phyloP scores from a whole-genome alignment of 257 asterid species.

The Verbena officinalis region DNA sequence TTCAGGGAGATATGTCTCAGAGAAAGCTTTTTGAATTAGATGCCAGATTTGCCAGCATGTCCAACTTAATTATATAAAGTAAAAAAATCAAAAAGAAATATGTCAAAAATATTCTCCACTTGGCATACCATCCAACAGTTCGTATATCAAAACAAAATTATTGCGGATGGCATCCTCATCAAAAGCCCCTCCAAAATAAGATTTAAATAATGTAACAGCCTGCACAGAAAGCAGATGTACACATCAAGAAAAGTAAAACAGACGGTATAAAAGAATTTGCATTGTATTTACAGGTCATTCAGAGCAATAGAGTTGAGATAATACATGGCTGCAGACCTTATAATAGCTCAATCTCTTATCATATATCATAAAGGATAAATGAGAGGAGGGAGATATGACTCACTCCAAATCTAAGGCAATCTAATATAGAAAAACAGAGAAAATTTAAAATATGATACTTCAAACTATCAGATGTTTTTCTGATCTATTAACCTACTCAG shows the following conservation, averaged over 20 bases:
- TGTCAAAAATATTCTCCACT: conserved; percentile 6
- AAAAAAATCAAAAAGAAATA: not conserved
- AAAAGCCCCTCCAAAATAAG: conserved; percentile 97
- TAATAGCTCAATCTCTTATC: not conserved
- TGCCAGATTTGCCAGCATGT: conserved; percentile 16
- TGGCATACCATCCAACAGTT: conserved; percentile 89
- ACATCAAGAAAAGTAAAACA: conserved; percentile 33
- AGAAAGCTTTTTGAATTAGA: not conserved
- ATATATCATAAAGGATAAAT: conserved; percentile 9
- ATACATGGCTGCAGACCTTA: conserved; percentile 1
- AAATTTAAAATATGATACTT: not conserved
- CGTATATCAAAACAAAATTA: conserved; percentile 91
- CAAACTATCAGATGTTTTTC: conserved; percentile 10
- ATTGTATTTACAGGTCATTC: conserved; percentile 22
- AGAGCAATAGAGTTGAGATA: conserved; percentile 22
- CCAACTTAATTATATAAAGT: not conserved
- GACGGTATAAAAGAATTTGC: conserved; percentile 3
- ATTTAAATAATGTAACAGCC: conserved; percentile 95
- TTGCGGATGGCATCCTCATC: conserved; percentile 99
- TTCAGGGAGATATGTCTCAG: not conserved
- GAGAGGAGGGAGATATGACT: conserved; percentile 3
- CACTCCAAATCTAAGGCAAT: conserved; percentile 5
- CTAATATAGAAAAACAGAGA: conserved; percentile 23
- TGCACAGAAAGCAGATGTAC: conserved; percentile 45
- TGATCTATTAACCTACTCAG: conserved; percentile 6